These are phyloP conservation scores for Solanum habrochaites DNA, from an alignment of 257 asterid genomes.

Conservation along the genomic window DNA sequence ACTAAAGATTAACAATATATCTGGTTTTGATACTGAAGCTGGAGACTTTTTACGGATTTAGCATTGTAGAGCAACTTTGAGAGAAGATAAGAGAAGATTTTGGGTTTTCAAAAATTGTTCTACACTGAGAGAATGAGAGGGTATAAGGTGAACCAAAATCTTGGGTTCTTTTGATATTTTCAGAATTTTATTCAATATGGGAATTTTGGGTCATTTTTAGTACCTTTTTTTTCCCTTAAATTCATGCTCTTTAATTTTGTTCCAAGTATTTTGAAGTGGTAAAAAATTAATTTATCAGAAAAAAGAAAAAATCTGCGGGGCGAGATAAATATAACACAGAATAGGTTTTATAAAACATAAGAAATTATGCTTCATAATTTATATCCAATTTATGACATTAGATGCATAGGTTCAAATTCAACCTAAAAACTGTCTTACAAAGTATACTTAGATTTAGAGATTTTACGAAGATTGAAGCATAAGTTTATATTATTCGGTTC, in stretches of 20 bases:
- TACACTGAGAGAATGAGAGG: not conserved
- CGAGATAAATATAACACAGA: no score
- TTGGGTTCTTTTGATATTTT: not conserved
- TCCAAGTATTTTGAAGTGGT: not conserved
- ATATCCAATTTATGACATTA: not conserved
- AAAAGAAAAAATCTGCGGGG: not conserved
- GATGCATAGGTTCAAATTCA: not conserved
- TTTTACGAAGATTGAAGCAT: not conserved
- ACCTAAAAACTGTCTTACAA: not conserved
- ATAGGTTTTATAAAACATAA: not conserved
- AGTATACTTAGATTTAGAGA: not conserved
- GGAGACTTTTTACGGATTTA: not conserved
- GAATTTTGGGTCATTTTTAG: not conserved
- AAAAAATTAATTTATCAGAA: no score
- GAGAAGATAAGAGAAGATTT: slow-evolving; percentile 14
- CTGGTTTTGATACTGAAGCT: slow-evolving; percentile 7
- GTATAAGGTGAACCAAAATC: not conserved
- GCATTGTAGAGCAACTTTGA: not conserved
- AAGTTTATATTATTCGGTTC: no score
- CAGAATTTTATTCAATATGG: not conserved
- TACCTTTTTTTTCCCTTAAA: not conserved
- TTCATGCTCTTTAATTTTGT: not conserved
- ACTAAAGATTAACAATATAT: not conserved
- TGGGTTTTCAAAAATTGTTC: not conserved
- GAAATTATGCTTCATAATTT: not conserved